Percentiles rank a stretch among this genome's conserved stretches.
These are phyloP conservation scores for Isabelozyma rhagii DNA, from an alignment of 805 yeast species.

Conservation along the genomic window DNA sequence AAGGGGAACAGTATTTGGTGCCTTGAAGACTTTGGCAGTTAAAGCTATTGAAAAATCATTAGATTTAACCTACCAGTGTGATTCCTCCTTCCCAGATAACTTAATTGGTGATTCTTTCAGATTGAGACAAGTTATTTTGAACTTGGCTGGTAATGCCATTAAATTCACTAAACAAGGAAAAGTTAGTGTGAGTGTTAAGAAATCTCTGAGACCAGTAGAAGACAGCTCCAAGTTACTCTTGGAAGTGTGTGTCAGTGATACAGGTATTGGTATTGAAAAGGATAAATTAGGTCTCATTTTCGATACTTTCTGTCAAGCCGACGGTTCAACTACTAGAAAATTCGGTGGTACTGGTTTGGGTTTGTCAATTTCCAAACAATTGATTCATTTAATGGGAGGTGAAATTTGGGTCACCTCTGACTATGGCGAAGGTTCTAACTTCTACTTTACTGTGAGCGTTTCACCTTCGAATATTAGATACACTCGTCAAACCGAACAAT, in stretches of 20 bases:
- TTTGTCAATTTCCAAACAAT: slow-evolving; percentile 79
- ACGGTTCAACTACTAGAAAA: slow-evolving; percentile 88
- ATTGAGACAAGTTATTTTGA: slow-evolving; percentile 80
- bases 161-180: slow-evolving; percentile 83
- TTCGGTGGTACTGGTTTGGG: slow-evolving; percentile 95
- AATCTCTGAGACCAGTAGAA: slow-evolving; percentile 34
- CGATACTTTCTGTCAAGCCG: slow-evolving; percentile 91
- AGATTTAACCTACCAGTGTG: slow-evolving; percentile 77
- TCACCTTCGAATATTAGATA: slow-evolving; percentile 65
- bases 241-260: slow-evolving; percentile 85
- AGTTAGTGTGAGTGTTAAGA: slow-evolving; percentile 71
- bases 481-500: slow-evolving; percentile 61
- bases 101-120: slow-evolving; percentile 88
- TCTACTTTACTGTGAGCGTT: slow-evolving; percentile 78
- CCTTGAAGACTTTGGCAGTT: slow-evolving; percentile 83
- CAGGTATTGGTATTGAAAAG: slow-evolving; percentile 85
- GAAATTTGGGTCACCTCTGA: slow-evolving; percentile 86
- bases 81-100: slow-evolving; percentile 83
- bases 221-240: slow-evolving; percentile 47
- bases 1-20: slow-evolving; percentile 86
- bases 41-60: slow-evolving; percentile 85
- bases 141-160: slow-evolving; percentile 86
- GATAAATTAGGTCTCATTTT: slow-evolving; percentile 83
- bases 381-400: slow-evolving; percentile 90
- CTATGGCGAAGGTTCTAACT: slow-evolving; percentile 79